Evolutionary conservation across 75 land plant genomes (phyloP).

Genomic region (Pinus albicaulis): DNA sequence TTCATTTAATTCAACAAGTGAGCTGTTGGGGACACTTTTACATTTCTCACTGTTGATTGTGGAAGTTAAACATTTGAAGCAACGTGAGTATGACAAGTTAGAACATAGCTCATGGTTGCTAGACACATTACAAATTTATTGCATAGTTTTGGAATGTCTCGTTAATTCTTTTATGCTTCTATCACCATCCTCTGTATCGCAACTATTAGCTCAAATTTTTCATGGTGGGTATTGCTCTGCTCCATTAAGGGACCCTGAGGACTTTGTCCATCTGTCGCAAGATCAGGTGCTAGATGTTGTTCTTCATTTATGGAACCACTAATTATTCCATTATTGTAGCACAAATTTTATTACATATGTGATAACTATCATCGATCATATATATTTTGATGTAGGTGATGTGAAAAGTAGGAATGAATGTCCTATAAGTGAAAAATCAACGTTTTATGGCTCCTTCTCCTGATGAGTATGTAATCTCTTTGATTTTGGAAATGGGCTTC

Average conservation of each 20-base stretch:
- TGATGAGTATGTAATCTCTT: constrained; percentile 85
- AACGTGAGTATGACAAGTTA: constrained; percentile 28
- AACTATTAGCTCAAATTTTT: constrained; percentile 80
- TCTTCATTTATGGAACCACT: constrained; percentile 93
- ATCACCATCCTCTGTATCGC: constrained; percentile 56
- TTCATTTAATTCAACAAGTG: constrained; percentile 36
- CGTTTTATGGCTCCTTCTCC: constrained; percentile 59
- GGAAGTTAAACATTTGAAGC: constrained; percentile 36
- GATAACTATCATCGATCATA: constrained; percentile 53
- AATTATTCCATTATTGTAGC: constrained; percentile 68
- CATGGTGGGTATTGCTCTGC: constrained; percentile 53
- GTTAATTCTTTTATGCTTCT: constrained; percentile 63
- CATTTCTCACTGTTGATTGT: constrained; percentile 28
- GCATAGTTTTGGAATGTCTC: constrained; percentile 63
- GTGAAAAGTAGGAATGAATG: constrained; percentile 40
- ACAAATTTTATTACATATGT: constrained; percentile 61
- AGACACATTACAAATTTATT: constrained; percentile 69
- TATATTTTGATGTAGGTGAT: constrained; percentile 75
- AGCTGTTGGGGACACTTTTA: constrained; percentile 35
- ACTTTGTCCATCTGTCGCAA: constrained; percentile 71
- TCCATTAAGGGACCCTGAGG: constrained; percentile 76
- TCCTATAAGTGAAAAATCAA: constrained; percentile 26
- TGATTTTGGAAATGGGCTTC: constrained; percentile 97
- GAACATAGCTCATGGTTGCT: constrained; percentile 63
- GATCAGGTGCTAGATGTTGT: constrained; percentile 81